phyloP scores from a whole-genome alignment of 805 yeast species.

The Nakazawaea laoshanensis region DNA sequence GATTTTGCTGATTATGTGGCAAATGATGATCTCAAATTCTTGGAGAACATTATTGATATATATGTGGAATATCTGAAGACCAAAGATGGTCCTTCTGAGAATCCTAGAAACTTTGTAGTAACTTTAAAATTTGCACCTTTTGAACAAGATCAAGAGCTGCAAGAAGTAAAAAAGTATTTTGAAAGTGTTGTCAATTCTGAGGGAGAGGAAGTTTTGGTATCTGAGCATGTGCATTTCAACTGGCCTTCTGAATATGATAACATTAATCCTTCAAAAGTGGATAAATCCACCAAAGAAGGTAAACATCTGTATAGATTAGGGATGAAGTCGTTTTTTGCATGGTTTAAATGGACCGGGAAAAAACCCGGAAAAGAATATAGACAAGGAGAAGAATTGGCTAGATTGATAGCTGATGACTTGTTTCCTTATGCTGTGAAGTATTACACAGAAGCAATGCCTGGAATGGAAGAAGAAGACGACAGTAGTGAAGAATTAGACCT shows the following conservation, averaged over 20 bases:
- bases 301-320: conserved; percentile 59
- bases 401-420: conserved; percentile 66
- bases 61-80: conserved; percentile 44
- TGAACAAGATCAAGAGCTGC: conserved; percentile 43
- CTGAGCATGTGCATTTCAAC: conserved; percentile 43
- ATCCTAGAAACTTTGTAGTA: conserved; percentile 51
- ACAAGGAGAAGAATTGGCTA: conserved; percentile 71
- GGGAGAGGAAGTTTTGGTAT: conserved; percentile 47
- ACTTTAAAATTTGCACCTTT: conserved; percentile 46
- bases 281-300: conserved; percentile 36
- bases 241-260: conserved; percentile 65
- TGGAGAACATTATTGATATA: conserved; percentile 61
- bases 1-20: conserved; percentile 77
- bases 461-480: conserved; percentile 44
- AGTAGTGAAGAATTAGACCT: conserved; percentile 41
- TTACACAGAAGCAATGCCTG: conserved; percentile 68
- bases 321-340: conserved; percentile 79
- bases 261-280: conserved; percentile 46
- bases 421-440: conserved; percentile 82
- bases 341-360: conserved; percentile 79
- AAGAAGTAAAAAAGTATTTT: conserved; percentile 55
- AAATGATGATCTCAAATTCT: conserved; percentile 66
- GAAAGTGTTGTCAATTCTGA: conserved; percentile 32
- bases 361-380: conserved; percentile 74
- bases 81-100: conserved; percentile 23